These are phyloP conservation scores for Eremothecium cymbalariae DNA, from an alignment of 1,139 yeast genomes.

Conservation along the genomic window DNA sequence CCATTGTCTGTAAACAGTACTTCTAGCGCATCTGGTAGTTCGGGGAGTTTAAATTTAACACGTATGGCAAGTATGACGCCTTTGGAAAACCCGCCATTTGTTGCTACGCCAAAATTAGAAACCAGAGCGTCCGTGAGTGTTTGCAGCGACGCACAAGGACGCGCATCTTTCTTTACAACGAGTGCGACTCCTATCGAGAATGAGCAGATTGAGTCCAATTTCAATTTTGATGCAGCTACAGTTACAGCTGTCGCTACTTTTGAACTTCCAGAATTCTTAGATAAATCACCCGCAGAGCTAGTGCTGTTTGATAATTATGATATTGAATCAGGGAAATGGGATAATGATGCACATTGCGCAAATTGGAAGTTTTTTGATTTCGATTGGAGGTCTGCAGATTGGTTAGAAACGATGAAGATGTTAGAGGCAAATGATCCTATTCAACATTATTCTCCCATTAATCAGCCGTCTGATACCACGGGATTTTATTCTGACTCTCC, in stretches of 20 bases:
- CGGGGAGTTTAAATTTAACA: neutral
- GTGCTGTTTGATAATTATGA: neutral
- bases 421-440: slow-evolving; percentile 7
- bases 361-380: slow-evolving; percentile 2
- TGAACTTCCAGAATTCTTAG: slow-evolving; percentile 3
- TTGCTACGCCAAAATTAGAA: neutral
- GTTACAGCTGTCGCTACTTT: neutral
- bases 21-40: neutral
- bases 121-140: neutral
- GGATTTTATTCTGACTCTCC: neutral
- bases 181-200: too few relatives aligned
- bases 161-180: neutral
- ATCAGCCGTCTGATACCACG: neutral
- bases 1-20: slow-evolving; percentile 4
- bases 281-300: slow-evolving; percentile 6
- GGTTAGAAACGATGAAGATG: slow-evolving; percentile 6
- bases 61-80: too few relatives aligned
- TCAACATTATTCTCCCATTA: neutral
- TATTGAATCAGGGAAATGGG: neutral
- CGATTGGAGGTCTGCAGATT: slow-evolving; percentile 6
- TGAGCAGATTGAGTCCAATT: neutral
- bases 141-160: neutral
- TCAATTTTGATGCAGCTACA: neutral
- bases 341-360: neutral
- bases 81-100: too few relatives aligned